Conservation (phyloP, 164 flowering plant genomes). For the Santalum album region DNA sequence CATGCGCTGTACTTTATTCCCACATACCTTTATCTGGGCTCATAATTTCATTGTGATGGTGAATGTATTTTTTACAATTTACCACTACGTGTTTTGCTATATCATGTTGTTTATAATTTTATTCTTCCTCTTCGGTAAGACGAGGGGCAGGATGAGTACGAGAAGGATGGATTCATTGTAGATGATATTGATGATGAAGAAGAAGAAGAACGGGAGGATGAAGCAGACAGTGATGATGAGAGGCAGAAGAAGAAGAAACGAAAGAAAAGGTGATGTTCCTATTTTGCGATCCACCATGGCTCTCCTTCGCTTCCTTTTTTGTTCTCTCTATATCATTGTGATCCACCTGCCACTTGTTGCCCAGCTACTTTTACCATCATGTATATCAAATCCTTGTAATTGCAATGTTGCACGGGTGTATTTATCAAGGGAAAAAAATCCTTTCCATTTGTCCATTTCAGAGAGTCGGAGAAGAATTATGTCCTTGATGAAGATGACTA, state of each 20-base stretch:
- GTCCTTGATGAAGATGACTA: slow-evolving; percentile 92
- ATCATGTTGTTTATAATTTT: not conserved
- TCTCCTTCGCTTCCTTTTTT: too few species aligned
- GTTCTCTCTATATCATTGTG: too few species aligned
- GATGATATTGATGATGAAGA: slow-evolving; percentile 87
- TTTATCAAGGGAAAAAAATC: not conserved
- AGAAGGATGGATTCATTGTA: slow-evolving; percentile 92
- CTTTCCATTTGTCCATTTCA: slow-evolving; percentile 9
- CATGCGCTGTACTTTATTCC: too few species aligned
- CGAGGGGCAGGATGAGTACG: slow-evolving; percentile 85
- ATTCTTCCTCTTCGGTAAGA: slow-evolving; percentile 14
- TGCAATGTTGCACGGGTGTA: too few species aligned
- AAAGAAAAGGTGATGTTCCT: slow-evolving; percentile 46
- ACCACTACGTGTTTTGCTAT: not conserved
- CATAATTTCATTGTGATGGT: too few species aligned
- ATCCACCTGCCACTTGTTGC: too few species aligned
- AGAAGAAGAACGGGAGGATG: too few species aligned
- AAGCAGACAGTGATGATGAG: slow-evolving; percentile 46
- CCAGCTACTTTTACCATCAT: too few species aligned
- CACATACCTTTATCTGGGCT: too few species aligned
- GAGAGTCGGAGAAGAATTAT: slow-evolving; percentile 62
- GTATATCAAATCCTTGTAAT: too few species aligned
- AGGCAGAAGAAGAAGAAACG: slow-evolving; percentile 72
- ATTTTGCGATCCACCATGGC: not conserved
- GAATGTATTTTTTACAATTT: too few species aligned